These are phyloP conservation scores for Syzygium syzygioides DNA, from an alignment of 441 rosid species.

Conservation along the genomic window DNA sequence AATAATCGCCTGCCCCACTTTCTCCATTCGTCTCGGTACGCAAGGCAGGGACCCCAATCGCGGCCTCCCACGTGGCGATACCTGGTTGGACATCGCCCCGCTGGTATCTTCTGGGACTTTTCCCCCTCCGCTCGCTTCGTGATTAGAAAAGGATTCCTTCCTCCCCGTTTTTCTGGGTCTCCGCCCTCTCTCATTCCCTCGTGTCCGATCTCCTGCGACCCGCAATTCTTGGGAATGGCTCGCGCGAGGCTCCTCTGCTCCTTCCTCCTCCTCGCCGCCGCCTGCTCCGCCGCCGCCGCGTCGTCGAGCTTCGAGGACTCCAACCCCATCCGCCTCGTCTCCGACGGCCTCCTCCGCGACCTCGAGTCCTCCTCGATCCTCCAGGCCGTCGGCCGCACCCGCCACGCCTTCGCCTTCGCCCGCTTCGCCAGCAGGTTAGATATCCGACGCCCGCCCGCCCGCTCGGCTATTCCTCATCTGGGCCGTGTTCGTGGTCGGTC, in stretches of 20 bases:
- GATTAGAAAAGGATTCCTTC: not conserved
- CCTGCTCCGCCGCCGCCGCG: constrained; percentile 20
- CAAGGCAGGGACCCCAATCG: not conserved
- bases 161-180: not conserved
- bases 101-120: not conserved
- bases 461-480: not conserved
- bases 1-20: not conserved
- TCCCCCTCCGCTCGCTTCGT: not conserved
- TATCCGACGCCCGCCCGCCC: too few species aligned
- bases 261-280: constrained; percentile 10
- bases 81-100: not conserved
- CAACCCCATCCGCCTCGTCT: constrained; percentile 63
- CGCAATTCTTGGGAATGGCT: constrained; percentile 20
- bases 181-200: not conserved
- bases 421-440: constrained; percentile 71
- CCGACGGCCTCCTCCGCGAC: constrained; percentile 49
- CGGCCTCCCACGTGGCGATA: not conserved
- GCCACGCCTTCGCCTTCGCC: constrained; percentile 62
- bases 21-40: not conserved
- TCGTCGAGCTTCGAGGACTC: constrained; percentile 42
- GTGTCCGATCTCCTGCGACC: not conserved
- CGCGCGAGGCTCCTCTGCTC: constrained; percentile 3
- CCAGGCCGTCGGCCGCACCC: constrained; percentile 58
- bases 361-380: constrained; percentile 44
- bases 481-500: not conserved